Base-by-base conservation (phyloP, 164 flowering plant species). In the Berberis thunbergii region DNA sequence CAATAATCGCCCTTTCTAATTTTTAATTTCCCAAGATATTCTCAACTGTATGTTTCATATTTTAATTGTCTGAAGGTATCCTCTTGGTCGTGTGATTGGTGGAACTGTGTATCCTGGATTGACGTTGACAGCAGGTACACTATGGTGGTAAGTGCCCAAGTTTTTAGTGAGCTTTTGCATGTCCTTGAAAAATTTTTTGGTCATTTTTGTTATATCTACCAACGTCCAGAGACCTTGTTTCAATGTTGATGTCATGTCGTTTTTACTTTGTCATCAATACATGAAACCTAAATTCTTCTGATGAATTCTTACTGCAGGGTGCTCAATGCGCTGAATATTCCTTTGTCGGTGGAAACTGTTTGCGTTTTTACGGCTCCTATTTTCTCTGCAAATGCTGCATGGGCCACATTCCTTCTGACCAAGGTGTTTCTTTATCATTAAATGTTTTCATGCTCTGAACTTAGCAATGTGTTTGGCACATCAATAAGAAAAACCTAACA, bases 41-140 rank as follows among this genome's bases (percentile, higher is more conserved):
- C 10, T 11, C 10, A 48, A 48, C 9, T 6, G 10, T 7, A 48
- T 48, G 3, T 38, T 41, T 1, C 12, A 54, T 5, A 2, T 60
- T 10, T 43, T 72, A 26, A 26, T 66, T 67, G 10, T 57, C 4
- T 39, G 39, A 63, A 95, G 99, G 99, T 95, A 95, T 74, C 99
- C 97, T 66, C 96, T 95, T 61, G 99, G 99, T 53, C 97, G 99
- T 71, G 99, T 95, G 68, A 89, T 95, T 83, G 99, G 99, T 68
- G 99, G 99, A 79, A 95, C 99, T 67, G 97, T 95, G 67, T 95
- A 85, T 73, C 99, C 99, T 73, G 99, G 99, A 57, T 78, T 91
- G 75, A 95, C 99, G 42, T 72, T 95, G 74, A 95, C 99, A 44
- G 99, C 99, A 40, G 99, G 99, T 64, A 72, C 97, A 70, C 26